phyloP scores from a whole-genome alignment of 306 rosid genomes.

The Crataegus laevigata region DNA sequence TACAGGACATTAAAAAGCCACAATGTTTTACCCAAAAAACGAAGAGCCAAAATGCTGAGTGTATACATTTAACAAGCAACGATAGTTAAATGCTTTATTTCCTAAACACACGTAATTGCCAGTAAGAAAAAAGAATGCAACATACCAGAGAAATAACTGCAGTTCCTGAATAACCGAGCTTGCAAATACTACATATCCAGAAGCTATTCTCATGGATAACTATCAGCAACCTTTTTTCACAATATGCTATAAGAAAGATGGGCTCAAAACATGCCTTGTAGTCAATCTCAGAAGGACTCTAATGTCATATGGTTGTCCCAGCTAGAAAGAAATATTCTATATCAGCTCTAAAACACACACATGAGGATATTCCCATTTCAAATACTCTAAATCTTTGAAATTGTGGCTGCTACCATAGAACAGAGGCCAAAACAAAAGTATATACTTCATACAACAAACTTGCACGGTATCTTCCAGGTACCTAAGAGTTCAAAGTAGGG shows the following conservation, averaged over 20 bases:
- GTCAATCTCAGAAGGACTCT: neutral
- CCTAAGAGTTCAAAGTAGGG: neutral
- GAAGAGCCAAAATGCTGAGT: neutral
- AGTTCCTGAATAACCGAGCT: constrained; percentile 68
- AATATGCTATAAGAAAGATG: neutral
- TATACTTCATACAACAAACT: no score
- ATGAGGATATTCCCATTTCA: neutral
- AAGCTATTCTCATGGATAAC: constrained; percentile 78
- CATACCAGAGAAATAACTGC: constrained; percentile 80
- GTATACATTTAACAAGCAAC: neutral
- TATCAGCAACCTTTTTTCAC: constrained; percentile 39
- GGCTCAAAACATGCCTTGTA: neutral
- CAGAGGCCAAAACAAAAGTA: no score
- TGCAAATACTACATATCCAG: constrained; percentile 80
- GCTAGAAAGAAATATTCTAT: neutral
- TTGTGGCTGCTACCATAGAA: neutral
- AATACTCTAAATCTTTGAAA: neutral
- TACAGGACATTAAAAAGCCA: neutral
- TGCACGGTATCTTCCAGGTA: neutral
- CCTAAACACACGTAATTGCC: neutral
- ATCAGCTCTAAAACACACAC: no score
- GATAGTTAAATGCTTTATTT: neutral
- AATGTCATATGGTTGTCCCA: neutral
- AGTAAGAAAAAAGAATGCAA: neutral
- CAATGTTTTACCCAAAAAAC: neutral